Base-by-base conservation (phyloP, 768 basidiomycete genomes). In the Trametes meyenii region DNA sequence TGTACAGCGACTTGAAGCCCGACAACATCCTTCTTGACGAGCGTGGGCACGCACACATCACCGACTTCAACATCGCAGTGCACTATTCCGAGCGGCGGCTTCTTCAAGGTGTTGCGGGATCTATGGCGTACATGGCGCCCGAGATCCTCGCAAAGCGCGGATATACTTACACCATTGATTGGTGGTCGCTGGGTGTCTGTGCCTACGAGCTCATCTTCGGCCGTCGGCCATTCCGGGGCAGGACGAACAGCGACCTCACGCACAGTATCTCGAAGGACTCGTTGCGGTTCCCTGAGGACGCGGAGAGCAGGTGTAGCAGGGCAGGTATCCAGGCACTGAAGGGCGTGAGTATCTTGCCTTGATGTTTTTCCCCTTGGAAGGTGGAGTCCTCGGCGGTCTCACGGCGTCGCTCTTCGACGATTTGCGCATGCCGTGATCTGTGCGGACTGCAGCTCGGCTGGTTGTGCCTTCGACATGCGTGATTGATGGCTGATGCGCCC, bases 71-170 rank as follows among this genome's bases (percentile, higher is more conserved):
- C 73, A 99, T 99, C 60, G 96, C 96, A 16, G 94, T 98, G 7
- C 96, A 99, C 74, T 98, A 92, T 71, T 86, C 89, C 5, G 94
- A 97, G 59, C 83, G 92, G 58, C 84, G 89, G 60, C 76, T 94
- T 36, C 75, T 90, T 24, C 95, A 91, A 13, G 94, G 95, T 23
- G 91, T 99, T 0, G 96, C 96, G 23, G 96, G 96, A 10, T 96
- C 94, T 53, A 96, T 98, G 96, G 96, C 96, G 2, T 99, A 99
- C 73, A 99, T 99, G 96, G 96, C 90, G 43, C 89, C 89, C 2
- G 88, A 90, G 85, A 96, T 99, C 48, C 79, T 99, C 43, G 80
- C 86, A 46, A 97, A 97, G 74, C 87, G 92, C 62, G 96, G 96
- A 16, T 99, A 99, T 75, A 94, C 93, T 3, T 94, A 88, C 69